Evolutionary conservation across 1,284 basidiomycete species (phyloP), one percentile per base, ranked within the genome.

Genomic region (Megacollybia platyphylla): DNA sequence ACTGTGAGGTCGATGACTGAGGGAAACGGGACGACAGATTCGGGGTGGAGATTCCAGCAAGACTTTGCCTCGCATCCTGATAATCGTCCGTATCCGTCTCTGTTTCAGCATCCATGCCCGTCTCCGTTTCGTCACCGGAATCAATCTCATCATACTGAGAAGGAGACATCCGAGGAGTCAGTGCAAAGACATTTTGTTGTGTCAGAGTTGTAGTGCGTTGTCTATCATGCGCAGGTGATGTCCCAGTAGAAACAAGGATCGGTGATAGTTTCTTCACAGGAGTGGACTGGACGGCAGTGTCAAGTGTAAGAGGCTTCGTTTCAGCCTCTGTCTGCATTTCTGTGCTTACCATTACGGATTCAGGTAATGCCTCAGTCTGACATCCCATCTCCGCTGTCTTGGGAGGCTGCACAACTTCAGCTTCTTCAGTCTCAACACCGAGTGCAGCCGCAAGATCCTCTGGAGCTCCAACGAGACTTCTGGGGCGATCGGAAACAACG

Each of bases 21-120:
- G 20, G 11, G 31, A 34, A 34, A 34, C 15, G 31, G 31, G 31
- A 34, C 3, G 44, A 63, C 40, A 63, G 61, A 24, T 24, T 24
- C 4, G 20, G 20, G 20, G 20, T 24, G 20, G 20, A 24, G 20
- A 5, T 5, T 24, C 20, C 20, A 24, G 20, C 20, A 15, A 83
- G 71, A 46, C 81, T 87, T 57, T 83, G 79, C 41, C 78, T 67
- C 1, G 89, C 89, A 56, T 92, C 88, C 17, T 85, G 75, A 55
- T 87, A 94, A 47, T 87, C 83, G 17, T 89, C 87, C 9, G 64
- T 70, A 24, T 71, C 78, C 1, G 70, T 73, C 40, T 77, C 79
- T 5, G 77, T 79, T 54, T 69, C 73, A 1, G 66, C 73, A 26
- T 71, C 78, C 1, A 69, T 73, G 41, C 78, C 79, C 5, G 77